Conservation (phyloP, 495 filamentous ascomycete genomes). For the Hyphodiscus hymeniophilus region DNA sequence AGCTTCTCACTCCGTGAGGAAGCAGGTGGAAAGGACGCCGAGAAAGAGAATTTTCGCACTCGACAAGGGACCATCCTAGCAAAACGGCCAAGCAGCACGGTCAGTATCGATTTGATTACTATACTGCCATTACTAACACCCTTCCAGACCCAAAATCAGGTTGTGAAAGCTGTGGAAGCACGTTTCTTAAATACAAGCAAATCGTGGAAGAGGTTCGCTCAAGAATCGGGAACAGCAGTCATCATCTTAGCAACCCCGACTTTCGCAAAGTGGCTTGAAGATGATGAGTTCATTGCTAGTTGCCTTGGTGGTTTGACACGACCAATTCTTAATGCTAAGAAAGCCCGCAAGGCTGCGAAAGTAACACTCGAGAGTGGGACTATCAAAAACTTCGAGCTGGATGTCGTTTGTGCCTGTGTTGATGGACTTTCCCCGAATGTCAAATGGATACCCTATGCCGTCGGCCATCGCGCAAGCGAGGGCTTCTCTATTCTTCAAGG, state of each 20-base stretch:
- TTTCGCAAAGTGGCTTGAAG: conserved; percentile 19
- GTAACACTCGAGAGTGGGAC: neutral
- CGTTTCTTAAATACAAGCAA: neutral
- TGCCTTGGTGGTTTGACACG: conserved; percentile 1
- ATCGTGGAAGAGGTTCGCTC: neutral
- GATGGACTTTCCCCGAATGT: conserved; percentile 15
- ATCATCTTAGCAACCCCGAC: conserved; percentile 15
- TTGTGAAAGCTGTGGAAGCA: neutral
- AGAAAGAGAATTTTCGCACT: too few relatives aligned
- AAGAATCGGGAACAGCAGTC: conserved; percentile 1
- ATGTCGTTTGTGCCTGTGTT: conserved; percentile 17
- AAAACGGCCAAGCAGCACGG: neutral
- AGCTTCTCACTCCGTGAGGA: too few relatives aligned
- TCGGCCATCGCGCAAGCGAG: conserved; percentile 1
- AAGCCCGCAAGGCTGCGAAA: neutral
- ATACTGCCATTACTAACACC: neutral
- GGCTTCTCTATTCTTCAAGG: conserved; percentile 37
- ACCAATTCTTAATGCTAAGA: neutral
- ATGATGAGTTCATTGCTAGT: conserved; percentile 10
- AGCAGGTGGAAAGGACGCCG: neutral
- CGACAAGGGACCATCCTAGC: neutral
- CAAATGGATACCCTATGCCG: neutral
- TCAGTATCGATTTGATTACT: neutral
- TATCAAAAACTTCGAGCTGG: neutral
- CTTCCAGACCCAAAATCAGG: neutral